Evolutionary conservation across 495 filamentous ascomycete genomes (phyloP), one percentile per base, ranked within the genome.

Genomic region (Pseudoneurospora amorphoporcata): DNA sequence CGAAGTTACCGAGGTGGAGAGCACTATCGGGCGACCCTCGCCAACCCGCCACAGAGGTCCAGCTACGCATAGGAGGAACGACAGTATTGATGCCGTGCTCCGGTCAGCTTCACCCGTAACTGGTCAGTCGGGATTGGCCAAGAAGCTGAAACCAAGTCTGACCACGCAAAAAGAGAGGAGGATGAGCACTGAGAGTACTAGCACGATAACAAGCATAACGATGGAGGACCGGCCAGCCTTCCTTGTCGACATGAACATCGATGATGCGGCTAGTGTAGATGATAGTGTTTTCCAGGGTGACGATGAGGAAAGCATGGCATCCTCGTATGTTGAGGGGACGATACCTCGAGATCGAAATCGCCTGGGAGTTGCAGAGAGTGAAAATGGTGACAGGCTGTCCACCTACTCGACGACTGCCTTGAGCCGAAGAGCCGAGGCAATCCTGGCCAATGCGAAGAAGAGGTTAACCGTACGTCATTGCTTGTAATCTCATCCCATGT

Each of bases 391-490:
- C 39, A 74, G 80, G 41, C 41, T 79, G 68, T 81, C 79, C 2
- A 82, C 78, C 43, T 87, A 89, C 75, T 91, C 92, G 37, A 91
- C 90, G 65, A 89, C 87, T 14, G 89, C 92, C 8, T 79, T 97
- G 78, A 95, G 92, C 77, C 90, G 89, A 73, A 86, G 92, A 76
- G 94, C 94, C 12, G 94, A 97, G 79, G 84, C 92, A 72, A 97
- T 97, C 78, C 84, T 97, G 58, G 92, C 93, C 42, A 96, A 96
- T 82, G 94, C 94, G 39, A 97, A 97, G 82, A 90, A 88, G 79
- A 86, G 94, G 75, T 83, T 97, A 53, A 93, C 92, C 81, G 94
- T 97, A 86, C 81, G 92, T 81, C 68, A 70, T 6, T 23, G 4
- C 35, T 43, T 32, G 14, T 14, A 12, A 17, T 37, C 9, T 19